Evolutionary conservation across 352 stramenopile genomes (phyloP), one percentile per base, ranked within the genome.

Genomic region (Phytophthora multivora): DNA sequence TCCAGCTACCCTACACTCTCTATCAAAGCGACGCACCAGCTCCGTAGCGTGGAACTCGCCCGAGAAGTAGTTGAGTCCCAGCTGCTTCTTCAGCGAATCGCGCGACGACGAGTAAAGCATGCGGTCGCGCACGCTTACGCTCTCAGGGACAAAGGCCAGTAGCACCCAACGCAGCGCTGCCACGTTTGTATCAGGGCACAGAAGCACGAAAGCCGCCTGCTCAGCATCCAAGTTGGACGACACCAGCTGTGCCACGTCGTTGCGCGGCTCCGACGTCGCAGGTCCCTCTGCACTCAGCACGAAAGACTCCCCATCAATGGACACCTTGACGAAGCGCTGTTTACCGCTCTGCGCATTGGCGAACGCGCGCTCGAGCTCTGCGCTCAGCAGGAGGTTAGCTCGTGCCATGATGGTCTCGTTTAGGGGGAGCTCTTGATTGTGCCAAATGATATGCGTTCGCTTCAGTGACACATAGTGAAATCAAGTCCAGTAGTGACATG

Each of bases 21-120:
- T 19, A 43, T 57, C 8, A 54, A 11, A 23, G 30, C 26, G 33
- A 18, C 52, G 12, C 47, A 86, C 78, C 66, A 89, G 64, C 40
- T 95, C 83, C 3, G 87, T 97, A 12, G 88, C 88, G 63, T 96
- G 87, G 57, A 96, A 94, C 52, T 97, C 90, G 56, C 86, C 88
- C 7, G 90, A 75, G 69, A 97, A 97, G 71, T 96, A 96, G 51
- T 93, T 93, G n/a, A 90, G 63, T 11, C 90, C 90, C 49, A 97
- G 79, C 51, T 95, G 86, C 62, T 95, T 93, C 71, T 96, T 95
- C 41, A 97, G 72, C 75, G 88, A 95, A 28, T 96, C 87, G 39
- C 90, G 86, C 47, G 90, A 94, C 40, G 88, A 96, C 61, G 90
- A 96, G 76, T 97, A 97, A 25, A 97, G 73, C 90, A 97, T 97